phyloP scores from a whole-genome alignment of 495 filamentous ascomycete species.

The Copromyces sp. region DNA sequence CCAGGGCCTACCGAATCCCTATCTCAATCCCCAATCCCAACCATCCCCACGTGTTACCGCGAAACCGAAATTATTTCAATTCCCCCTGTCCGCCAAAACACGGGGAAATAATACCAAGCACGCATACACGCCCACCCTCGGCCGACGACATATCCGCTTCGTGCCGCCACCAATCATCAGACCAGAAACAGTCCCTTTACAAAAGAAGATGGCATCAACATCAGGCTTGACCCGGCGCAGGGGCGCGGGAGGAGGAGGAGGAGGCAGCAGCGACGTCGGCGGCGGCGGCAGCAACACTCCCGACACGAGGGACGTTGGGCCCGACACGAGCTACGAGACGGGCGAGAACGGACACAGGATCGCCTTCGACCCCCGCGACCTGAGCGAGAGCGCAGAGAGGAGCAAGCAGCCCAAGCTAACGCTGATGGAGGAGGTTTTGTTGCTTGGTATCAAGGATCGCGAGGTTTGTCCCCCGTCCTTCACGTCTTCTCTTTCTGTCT shows the following conservation, averaged over 20 bases:
- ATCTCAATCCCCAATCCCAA: neutral
- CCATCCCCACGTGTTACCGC: neutral
- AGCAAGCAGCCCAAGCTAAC: conserved; percentile 98
- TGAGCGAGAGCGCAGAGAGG: conserved; percentile 91
- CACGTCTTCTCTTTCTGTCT: neutral
- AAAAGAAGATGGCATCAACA: conserved; percentile 5
- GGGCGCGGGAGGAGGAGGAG: conserved; percentile 18
- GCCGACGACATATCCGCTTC: neutral
- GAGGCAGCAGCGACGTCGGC: conserved; percentile 17
- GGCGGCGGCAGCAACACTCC: conserved; percentile 25
- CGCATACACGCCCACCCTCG: neutral
- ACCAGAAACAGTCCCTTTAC: neutral
- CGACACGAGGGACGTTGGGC: conserved; percentile 48
- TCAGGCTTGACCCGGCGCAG: conserved; percentile 29
- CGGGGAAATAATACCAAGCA: neutral
- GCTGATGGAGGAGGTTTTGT: conserved; percentile 93
- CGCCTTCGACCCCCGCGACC: conserved; percentile 92
- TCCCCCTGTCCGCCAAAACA: neutral
- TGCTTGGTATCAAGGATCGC: conserved; percentile 95
- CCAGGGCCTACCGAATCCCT: neutral
- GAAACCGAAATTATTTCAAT: conserved; percentile 1
- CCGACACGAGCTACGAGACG: conserved; percentile 86
- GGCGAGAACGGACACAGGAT: conserved; percentile 98
- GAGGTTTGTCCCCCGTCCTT: conserved; percentile 50
- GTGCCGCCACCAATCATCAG: neutral